Conservation (phyloP, 2,329 filamentous ascomycete genomes). For the Epichloe festucae region DNA sequence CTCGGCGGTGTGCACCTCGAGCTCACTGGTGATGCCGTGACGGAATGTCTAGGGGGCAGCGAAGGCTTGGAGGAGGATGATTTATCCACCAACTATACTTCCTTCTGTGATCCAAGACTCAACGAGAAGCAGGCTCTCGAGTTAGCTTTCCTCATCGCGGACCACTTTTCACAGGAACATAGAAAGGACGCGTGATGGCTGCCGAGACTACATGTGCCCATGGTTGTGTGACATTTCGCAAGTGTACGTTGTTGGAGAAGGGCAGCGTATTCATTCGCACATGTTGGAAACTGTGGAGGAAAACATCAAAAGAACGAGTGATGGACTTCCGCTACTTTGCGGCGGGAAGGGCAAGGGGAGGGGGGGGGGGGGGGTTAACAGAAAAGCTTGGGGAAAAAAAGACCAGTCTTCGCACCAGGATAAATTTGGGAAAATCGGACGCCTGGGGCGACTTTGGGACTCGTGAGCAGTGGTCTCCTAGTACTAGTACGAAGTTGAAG, state of each 20-base stretch:
- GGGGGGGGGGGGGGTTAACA: too few species aligned
- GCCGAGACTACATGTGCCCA: too few species aligned
- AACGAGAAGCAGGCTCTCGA: slow-evolving; percentile 98
- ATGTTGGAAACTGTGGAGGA: too few species aligned
- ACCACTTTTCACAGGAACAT: slow-evolving; percentile 46
- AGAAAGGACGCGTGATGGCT: slow-evolving; percentile 6
- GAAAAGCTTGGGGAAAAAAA: too few species aligned
- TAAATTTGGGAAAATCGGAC: neutral
- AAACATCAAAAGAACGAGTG: too few species aligned
- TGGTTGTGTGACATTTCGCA: too few species aligned
- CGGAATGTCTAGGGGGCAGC: slow-evolving; percentile 91
- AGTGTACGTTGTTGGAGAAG: neutral
- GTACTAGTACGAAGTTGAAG: too few species aligned
- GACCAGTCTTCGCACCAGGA: too few species aligned
- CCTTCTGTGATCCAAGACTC: slow-evolving; percentile 85
- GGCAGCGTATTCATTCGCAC: neutral
- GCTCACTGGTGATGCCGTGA: slow-evolving; percentile 89
- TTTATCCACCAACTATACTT: slow-evolving; percentile 81
- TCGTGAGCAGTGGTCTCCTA: slow-evolving; percentile 4
- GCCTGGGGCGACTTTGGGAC: neutral
- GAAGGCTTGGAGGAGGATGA: slow-evolving; percentile 81
- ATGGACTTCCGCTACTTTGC: too few species aligned
- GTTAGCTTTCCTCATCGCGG: slow-evolving; percentile 83
- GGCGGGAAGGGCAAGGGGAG: too few species aligned
- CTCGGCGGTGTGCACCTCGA: slow-evolving; percentile 92